These are phyloP conservation scores for Kuraishia piskuri DNA, from an alignment of 805 yeast species.

Conservation along the genomic window DNA sequence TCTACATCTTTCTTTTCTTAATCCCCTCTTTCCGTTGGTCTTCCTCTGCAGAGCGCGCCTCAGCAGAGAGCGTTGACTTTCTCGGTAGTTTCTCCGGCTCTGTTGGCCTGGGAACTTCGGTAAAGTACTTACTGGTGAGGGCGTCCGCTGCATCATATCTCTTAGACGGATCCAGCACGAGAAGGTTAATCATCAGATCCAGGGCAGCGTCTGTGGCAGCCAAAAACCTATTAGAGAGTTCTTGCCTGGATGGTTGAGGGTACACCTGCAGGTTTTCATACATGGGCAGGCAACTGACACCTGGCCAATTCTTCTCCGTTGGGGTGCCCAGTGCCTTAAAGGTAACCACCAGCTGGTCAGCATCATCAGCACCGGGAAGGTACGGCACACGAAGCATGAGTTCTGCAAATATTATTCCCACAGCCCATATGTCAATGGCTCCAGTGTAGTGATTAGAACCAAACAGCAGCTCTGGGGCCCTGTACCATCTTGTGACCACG, in stretches of 20 bases:
- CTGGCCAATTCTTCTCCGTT: constrained; percentile 86
- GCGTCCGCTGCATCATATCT: constrained; percentile 62
- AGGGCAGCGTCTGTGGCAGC: constrained; percentile 87
- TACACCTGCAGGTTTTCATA: constrained; percentile 68
- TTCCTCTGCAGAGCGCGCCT: neutral
- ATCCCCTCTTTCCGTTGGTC: neutral
- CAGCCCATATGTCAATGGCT: constrained; percentile 93
- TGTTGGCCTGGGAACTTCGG: constrained; percentile 69
- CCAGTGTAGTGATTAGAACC: constrained; percentile 87
- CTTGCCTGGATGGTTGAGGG: constrained; percentile 78
- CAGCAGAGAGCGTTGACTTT: constrained; percentile 1
- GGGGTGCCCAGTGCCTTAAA: constrained; percentile 96
- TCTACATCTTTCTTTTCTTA: neutral
- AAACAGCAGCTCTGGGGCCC: constrained; percentile 89
- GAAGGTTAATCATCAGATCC: constrained; percentile 63
- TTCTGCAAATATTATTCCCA: constrained; percentile 94
- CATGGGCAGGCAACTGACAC: constrained; percentile 69
- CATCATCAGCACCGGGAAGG: constrained; percentile 85
- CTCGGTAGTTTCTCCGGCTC: constrained; percentile 57
- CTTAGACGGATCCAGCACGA: constrained; percentile 69
- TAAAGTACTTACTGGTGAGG: constrained; percentile 57
- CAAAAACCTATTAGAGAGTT: constrained; percentile 71
- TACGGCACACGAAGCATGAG: constrained; percentile 92
- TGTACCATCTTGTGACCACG: constrained; percentile 96
- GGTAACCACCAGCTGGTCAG: constrained; percentile 87